Evolutionary conservation across 768 basidiomycete genomes (phyloP).

Genomic region (Coprinopsis cinerea): DNA sequence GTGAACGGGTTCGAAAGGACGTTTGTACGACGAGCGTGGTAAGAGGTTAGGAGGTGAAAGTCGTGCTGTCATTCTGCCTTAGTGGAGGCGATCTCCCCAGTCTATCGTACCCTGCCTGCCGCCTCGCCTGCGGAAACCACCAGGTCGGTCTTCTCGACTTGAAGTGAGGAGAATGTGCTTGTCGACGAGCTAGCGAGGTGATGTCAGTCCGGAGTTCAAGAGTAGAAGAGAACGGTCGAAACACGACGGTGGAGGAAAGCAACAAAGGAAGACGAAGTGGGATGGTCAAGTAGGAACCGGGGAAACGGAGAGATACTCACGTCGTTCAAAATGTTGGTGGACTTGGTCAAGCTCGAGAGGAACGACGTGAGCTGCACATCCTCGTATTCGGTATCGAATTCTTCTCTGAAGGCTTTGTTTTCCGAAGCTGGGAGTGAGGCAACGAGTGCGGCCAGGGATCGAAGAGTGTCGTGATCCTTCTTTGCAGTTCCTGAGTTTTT

Average conservation of each 20-base stretch:
- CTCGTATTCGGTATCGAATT: conserved; percentile 92
- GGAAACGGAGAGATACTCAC: conserved; percentile 39
- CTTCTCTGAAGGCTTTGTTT: conserved; percentile 74
- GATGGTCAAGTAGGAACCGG: not conserved
- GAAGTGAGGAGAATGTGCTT: conserved; percentile 64
- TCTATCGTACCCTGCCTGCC: conserved; percentile 8
- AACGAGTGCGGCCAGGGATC: conserved; percentile 80
- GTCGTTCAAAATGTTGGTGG: conserved; percentile 81
- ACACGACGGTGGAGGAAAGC: too few relatives aligned
- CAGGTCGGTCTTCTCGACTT: conserved; percentile 49
- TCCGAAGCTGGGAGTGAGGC: conserved; percentile 87
- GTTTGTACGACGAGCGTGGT: too few relatives aligned
- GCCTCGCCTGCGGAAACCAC: conserved; percentile 1
- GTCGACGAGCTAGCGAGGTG: conserved; percentile 58
- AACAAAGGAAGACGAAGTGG: conserved; percentile 6
- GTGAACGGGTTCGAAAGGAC: too few relatives aligned
- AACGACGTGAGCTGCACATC: conserved; percentile 92
- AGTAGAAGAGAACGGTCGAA: too few relatives aligned
- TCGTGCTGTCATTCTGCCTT: too few relatives aligned
- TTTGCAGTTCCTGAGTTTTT: conserved; percentile 52
- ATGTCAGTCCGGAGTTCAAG: too few relatives aligned
- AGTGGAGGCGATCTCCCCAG: conserved; percentile 7
- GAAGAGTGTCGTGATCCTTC: conserved; percentile 75
- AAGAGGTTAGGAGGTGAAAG: too few relatives aligned
- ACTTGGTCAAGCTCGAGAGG: conserved; percentile 83